Conservation (phyloP, 768 basidiomycete genomes). For the Lentinus brumalis region DNA sequence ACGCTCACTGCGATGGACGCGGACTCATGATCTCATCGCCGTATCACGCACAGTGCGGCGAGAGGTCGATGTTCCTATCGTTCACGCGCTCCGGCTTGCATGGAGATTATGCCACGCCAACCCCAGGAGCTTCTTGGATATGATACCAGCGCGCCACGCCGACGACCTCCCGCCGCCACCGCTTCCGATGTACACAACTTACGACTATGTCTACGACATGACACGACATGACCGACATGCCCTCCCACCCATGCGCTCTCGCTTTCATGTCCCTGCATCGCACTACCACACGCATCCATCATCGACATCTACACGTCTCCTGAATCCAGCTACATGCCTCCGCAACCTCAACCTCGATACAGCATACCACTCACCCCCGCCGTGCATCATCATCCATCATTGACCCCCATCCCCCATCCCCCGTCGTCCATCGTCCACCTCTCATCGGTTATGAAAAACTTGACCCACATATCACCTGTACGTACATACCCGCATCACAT, state of each 20-base stretch:
- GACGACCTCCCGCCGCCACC: no score
- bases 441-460: not conserved
- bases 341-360: not conserved
- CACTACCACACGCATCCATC: not conserved
- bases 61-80: not conserved
- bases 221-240: not conserved
- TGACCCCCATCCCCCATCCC: not conserved
- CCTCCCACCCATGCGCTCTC: not conserved
- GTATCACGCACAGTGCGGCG: not conserved
- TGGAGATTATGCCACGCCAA: not conserved
- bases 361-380: no score
- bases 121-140: not conserved
- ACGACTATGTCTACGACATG: slow-evolving; percentile 6
- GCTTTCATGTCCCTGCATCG: not conserved
- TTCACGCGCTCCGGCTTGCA: not conserved
- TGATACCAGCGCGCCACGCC: not conserved
- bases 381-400: not conserved
- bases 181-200: not conserved
- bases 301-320: not conserved
- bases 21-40: not conserved
- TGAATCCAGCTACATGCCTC: not conserved
- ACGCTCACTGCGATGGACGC: not conserved
- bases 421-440: not conserved
- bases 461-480: not conserved
- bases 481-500: not conserved